Evolutionary conservation across 768 basidiomycete species (phyloP), one percentile per base, ranked within the genome.

Genomic region (Lactarius deliciosus): DNA sequence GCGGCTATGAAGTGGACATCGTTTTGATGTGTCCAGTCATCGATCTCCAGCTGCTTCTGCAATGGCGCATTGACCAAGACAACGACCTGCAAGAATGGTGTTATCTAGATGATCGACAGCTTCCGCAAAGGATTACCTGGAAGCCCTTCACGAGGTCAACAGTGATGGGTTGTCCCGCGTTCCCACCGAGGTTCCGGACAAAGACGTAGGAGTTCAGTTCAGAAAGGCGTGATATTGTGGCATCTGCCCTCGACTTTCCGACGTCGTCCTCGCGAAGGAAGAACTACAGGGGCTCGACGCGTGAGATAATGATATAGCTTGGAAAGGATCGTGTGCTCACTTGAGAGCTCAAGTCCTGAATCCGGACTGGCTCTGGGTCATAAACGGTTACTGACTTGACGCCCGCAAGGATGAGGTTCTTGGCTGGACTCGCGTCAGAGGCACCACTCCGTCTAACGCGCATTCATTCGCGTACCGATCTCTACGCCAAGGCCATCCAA

Each of bases 201-300:
- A 96, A 96, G 10, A 98, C 96, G 76, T 99, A 99, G 34, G 92
- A 84, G 75, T 99, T 99, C 55, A 99, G 82, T 76, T 98, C 97
- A 18, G 95, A 88, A 58, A 99, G 81, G 57, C 96, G 86, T n/a
- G 93, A 87, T 53, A 89, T 83, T 20, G 93, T 92, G 20, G 90
- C 94, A 60, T 86, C 85, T 63, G 92, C 97, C 65, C 96, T 84
- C 38, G 94, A 82, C 76, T 92, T 91, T 61, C 96, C 97, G 56
- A 97, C 73, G 74, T 99, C 97, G 65, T 83, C 85, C 74, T 86
- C 77, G 18, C 96, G 89, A 61, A 99, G 84, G 81, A 98, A 98
- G 79, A 98, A 99, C 95, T 99, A 70, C 18, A 58, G 25, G 41
- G 45, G 5, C n/a, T 25, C 40, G 22, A 7, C 58, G 16, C 25